A percentile compares a stretch with the other conserved stretches of the same genome.
Conservation (phyloP, 345 rosid species). For the Eucalyptus urophylla region DNA sequence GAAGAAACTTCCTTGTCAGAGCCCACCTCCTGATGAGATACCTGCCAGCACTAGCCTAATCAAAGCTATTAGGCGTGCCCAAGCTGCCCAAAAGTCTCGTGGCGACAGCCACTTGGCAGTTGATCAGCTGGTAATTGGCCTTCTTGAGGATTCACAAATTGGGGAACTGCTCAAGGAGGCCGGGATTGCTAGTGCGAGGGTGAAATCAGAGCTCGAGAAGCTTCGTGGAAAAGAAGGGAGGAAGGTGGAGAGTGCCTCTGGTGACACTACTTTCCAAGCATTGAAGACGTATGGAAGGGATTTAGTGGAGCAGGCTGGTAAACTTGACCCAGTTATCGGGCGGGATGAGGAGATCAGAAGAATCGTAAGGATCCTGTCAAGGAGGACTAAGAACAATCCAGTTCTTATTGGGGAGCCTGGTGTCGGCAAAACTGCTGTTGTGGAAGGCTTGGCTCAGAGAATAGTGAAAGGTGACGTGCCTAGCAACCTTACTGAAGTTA, state of each 20-base stretch:
- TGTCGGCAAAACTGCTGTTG: conserved; percentile 93
- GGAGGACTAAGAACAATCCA: conserved; percentile 90
- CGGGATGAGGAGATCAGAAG: conserved; percentile 84
- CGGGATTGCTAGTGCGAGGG: conserved; percentile 33
- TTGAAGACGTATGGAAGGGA: conserved; percentile 88
- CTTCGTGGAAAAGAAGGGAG: conserved; percentile 81
- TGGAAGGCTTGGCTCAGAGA: conserved; percentile 89
- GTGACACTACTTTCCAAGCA: conserved; percentile 68
- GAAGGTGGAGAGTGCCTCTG: conserved; percentile 57
- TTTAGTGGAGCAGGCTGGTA: conserved; percentile 87
- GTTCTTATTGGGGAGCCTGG: conserved; percentile 97
- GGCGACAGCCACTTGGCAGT: conserved; percentile 76
- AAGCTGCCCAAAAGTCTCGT: conserved; percentile 48
- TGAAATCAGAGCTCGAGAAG: conserved; percentile 75
- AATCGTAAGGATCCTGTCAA: conserved; percentile 69
- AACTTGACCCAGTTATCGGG: conserved; percentile 90
- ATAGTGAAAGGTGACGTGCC: conserved; percentile 87
- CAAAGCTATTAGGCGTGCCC: conserved; percentile 65
- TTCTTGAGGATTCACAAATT: conserved; percentile 82
- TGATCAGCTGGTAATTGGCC: conserved; percentile 64
- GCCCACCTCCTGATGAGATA: conserved; percentile 65
- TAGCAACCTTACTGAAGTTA: conserved; percentile 73
- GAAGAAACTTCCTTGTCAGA: conserved; percentile 72
- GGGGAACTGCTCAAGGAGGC: conserved; percentile 60
- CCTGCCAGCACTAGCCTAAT: conserved; percentile 67